Percentiles rank a stretch among this genome's conserved stretches.
Conservation (phyloP, 192 early-diverging fungal genomes). For the Anaeromyces robustus region DNA sequence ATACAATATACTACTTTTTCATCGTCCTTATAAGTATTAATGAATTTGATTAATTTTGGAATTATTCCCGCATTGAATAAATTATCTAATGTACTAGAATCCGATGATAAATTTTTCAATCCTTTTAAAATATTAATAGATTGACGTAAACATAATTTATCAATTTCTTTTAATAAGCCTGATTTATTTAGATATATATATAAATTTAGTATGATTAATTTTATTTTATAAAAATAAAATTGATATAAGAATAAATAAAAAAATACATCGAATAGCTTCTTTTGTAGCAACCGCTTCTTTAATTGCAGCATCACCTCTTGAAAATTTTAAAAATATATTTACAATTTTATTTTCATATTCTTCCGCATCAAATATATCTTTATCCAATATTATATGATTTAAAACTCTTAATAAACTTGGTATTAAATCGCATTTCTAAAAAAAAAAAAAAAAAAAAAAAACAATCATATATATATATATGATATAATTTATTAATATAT, state of each 20-base stretch:
- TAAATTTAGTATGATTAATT: too few species aligned
- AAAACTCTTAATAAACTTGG: constrained; percentile 20
- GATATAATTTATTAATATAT: too few species aligned
- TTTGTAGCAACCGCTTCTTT: constrained; percentile 28
- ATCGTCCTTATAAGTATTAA: constrained; percentile 8
- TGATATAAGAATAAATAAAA: too few species aligned
- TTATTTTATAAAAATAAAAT: too few species aligned
- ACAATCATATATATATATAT: too few species aligned
- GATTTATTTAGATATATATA: too few species aligned
- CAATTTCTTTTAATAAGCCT: constrained; percentile 24
- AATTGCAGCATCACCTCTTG: constrained; percentile 30
- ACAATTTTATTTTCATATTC: constrained; percentile 25
- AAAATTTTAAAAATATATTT: constrained; percentile 32
- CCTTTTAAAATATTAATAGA: constrained; percentile 33
- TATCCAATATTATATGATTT: constrained; percentile 17
- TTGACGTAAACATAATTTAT: constrained; percentile 14
- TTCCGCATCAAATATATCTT: constrained; percentile 6
- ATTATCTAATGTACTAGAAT: constrained; percentile 28
- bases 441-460: too few species aligned
- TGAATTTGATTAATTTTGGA: constrained; percentile 20
- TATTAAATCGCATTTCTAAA: constrained; percentile 24
- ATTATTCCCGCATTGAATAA: constrained; percentile 28
- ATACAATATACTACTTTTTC: too few species aligned
- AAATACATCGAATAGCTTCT: constrained; percentile 20
- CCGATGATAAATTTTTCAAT: constrained; percentile 45